These are phyloP conservation scores for Persicaria tinctoria DNA, from an alignment of 148 eudicot genomes.

Conservation along the genomic window DNA sequence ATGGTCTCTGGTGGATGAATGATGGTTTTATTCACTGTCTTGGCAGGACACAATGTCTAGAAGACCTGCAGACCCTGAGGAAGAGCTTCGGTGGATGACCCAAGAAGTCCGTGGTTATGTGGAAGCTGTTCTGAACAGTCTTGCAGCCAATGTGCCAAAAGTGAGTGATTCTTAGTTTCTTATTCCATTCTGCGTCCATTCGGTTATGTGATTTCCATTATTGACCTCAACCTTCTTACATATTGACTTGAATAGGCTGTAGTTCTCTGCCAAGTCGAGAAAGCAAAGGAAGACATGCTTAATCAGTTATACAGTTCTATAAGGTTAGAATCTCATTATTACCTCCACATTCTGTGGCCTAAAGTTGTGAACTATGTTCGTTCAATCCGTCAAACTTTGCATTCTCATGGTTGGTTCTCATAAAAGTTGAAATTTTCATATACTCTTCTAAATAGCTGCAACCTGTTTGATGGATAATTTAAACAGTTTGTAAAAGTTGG, in stretches of 20 bases:
- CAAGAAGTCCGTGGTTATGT: constrained; percentile 99
- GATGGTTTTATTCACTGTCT: constrained; percentile 10
- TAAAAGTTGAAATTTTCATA: too few species aligned
- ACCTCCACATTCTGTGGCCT: not conserved
- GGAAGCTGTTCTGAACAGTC: constrained; percentile 92
- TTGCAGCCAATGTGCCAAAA: constrained; percentile 96
- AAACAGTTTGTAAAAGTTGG: not conserved
- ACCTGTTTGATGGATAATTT: not conserved
- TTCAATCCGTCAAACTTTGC: not conserved
- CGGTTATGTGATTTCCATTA: not conserved
- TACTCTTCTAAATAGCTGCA: not conserved
- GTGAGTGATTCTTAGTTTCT: constrained; percentile 26
- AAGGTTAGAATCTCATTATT: constrained; percentile 43
- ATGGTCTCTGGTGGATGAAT: not conserved
- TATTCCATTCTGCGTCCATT: not conserved
- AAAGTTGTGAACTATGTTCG: not conserved
- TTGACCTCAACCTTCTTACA: constrained; percentile 1
- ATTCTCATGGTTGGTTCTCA: not conserved
- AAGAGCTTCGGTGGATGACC: constrained; percentile 97
- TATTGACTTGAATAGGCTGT: constrained; percentile 60
- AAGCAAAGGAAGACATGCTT: constrained; percentile 98
- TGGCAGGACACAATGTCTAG: constrained; percentile 83
- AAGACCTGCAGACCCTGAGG: constrained; percentile 95
- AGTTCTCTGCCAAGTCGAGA: constrained; percentile 98
- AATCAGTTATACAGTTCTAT: constrained; percentile 86